Evolutionary conservation across 2,329 filamentous ascomycete genomes (phyloP).

Genomic region (Xylaria sp.): DNA sequence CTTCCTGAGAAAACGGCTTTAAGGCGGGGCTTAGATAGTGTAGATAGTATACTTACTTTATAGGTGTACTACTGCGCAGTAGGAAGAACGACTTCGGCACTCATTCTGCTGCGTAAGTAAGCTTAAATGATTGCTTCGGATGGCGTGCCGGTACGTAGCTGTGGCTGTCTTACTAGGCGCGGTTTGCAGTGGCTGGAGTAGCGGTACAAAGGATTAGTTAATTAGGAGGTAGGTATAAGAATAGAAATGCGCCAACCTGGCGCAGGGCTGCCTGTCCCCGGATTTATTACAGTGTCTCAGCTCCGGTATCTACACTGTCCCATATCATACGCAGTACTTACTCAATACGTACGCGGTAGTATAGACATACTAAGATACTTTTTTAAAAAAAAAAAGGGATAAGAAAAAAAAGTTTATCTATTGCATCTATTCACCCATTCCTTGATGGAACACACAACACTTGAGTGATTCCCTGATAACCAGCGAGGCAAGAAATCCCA

Average conservation of each 20-base stretch:
- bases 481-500: constrained; percentile 9
- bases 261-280: constrained; percentile 25
- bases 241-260: constrained; percentile 33
- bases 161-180: background rate
- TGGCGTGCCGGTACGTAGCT: constrained; percentile 22
- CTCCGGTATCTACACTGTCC: background rate
- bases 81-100: constrained; percentile 22
- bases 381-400: no score
- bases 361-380: no score
- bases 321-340: no score
- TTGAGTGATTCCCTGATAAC: constrained; percentile 8
- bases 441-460: background rate
- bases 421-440: background rate
- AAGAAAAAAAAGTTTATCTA: no score
- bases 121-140: constrained; percentile 28
- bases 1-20: background rate
- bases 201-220: constrained; percentile 16
- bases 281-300: constrained; percentile 19
- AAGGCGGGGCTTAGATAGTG: background rate
- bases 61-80: no score
- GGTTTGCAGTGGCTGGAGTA: background rate
- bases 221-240: constrained; percentile 22
- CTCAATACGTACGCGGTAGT: no score
- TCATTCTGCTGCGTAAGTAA: constrained; percentile 21
- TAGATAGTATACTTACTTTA: no score